Evolutionary conservation across 495 filamentous ascomycete genomes (phyloP).

Genomic region (Xanthoparmelia taractica): DNA sequence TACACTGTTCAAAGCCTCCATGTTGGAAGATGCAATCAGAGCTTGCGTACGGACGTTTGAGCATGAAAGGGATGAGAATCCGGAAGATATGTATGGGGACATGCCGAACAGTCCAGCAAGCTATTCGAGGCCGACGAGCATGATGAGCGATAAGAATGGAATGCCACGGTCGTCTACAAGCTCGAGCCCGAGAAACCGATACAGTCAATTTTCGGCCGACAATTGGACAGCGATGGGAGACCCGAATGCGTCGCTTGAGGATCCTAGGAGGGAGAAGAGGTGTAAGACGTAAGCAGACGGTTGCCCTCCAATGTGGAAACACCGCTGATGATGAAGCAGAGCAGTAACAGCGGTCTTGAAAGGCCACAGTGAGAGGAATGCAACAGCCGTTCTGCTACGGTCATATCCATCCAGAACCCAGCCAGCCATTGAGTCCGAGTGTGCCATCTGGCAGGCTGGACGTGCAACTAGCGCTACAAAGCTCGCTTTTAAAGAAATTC

Average conservation of each 20-base stretch:
- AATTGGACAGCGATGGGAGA: conserved; percentile 46
- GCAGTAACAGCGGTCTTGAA: conserved; percentile 89
- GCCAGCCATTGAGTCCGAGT: conserved; percentile 78
- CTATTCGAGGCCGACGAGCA: conserved; percentile 20
- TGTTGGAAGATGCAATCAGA: conserved; percentile 87
- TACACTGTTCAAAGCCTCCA: conserved; percentile 92
- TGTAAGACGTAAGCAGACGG: conserved; percentile 72
- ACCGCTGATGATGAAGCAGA: conserved; percentile 41
- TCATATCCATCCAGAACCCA: conserved; percentile 94
- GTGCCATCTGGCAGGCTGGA: conserved; percentile 92
- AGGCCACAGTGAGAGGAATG: conserved; percentile 55
- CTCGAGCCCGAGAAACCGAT: conserved; percentile 31
- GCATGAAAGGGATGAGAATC: conserved; percentile 67
- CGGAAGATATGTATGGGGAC: conserved; percentile 28
- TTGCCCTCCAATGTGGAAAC: not conserved
- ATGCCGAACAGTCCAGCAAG: conserved; percentile 30
- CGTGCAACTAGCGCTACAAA: conserved; percentile 89
- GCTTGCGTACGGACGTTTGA: conserved; percentile 79
- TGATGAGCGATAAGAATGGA: conserved; percentile 26
- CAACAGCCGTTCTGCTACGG: conserved; percentile 63
- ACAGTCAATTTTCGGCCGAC: conserved; percentile 32
- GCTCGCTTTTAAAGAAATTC: conserved; percentile 90
- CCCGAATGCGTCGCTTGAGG: conserved; percentile 44
- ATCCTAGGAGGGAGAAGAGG: conserved; percentile 47
- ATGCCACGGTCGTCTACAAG: conserved; percentile 21